These are phyloP conservation scores for Stenogyne calaminthoides DNA, from an alignment of 305 asterid genomes.

Conservation along the genomic window DNA sequence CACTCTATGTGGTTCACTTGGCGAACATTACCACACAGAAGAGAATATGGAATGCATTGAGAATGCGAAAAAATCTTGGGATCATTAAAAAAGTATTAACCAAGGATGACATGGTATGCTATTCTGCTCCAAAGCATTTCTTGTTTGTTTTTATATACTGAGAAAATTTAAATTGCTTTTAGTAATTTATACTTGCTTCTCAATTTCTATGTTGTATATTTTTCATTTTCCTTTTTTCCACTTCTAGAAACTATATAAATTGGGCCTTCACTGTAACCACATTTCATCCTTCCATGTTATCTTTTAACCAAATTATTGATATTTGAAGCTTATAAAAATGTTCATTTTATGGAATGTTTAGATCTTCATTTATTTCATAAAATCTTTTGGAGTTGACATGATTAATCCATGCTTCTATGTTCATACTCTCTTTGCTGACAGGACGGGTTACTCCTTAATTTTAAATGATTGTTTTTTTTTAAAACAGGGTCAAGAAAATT, in stretches of 20 bases:
- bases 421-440: too few relatives aligned
- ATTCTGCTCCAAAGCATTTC: neutral
- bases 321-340: too few relatives aligned
- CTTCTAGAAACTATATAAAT: too few relatives aligned
- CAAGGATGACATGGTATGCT: conserved; percentile 43
- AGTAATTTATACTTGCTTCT: neutral
- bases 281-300: too few relatives aligned
- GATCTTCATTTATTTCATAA: neutral
- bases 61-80: too few relatives aligned
- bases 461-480: neutral
- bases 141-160: neutral
- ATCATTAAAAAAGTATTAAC: conserved; percentile 40
- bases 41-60: too few relatives aligned
- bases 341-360: neutral
- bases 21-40: too few relatives aligned
- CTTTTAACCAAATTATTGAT: too few relatives aligned
- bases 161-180: neutral
- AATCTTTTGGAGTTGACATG: neutral
- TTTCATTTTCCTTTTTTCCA: neutral
- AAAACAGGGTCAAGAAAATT: conserved; percentile 37
- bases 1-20: conserved; percentile 47
- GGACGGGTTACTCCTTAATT: too few relatives aligned
- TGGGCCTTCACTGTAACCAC: too few relatives aligned
- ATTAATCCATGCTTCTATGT: too few relatives aligned
- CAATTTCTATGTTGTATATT: too few relatives aligned